Evolutionary conservation across 768 basidiomycete genomes (phyloP), one percentile per base, ranked within the genome.

Genomic region (Daedaleopsis sinensis): DNA sequence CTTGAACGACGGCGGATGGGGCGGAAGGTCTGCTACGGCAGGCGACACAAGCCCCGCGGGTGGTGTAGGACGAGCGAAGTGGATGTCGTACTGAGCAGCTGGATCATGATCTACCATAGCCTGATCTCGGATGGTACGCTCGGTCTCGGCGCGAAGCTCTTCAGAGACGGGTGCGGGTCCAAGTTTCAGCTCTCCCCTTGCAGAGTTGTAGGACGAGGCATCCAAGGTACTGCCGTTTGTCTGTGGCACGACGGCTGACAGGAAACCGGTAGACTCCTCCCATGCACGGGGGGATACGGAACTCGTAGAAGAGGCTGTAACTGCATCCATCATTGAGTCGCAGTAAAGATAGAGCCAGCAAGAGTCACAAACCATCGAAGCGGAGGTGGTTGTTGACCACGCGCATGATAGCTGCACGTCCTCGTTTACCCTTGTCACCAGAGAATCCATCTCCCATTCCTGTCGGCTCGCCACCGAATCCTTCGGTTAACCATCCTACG

Each of bases 401-500:
- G 46, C 89, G 86, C 86, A 98, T 90, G 47, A 98, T 90, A 11
- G 93, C 85, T 54, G 94, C 89, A 67, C 97, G 82, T 6, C 94
- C 94, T 62, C 95, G 80, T 69, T 90, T 88, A 19, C 93, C 94
- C 58, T 84, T 84, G 66, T 93, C 89, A 1, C 91, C 93, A 36
- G 87, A 80, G 68, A 93, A 93, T 0, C 94, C 89, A 53, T 87
- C 84, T 9, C 93, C 88, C 59, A 82, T 78, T 53, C 96, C 96
- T 65, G 89, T 72, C n/a, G 88, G 83, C 72, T 94, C 93, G 58
- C 95, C 89, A 60, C 95, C 87, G 57, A 89, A 80, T 16, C 94
- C 95, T 72, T 98, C 96, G 23, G 94, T 97, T 58, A 98, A 77
- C 97, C 97, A 99, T 35, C 96, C 96, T 2, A 98, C 82, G 9